Base-by-base conservation (phyloP, 345 rosid species). In the Eucalyptus tenuipes region DNA sequence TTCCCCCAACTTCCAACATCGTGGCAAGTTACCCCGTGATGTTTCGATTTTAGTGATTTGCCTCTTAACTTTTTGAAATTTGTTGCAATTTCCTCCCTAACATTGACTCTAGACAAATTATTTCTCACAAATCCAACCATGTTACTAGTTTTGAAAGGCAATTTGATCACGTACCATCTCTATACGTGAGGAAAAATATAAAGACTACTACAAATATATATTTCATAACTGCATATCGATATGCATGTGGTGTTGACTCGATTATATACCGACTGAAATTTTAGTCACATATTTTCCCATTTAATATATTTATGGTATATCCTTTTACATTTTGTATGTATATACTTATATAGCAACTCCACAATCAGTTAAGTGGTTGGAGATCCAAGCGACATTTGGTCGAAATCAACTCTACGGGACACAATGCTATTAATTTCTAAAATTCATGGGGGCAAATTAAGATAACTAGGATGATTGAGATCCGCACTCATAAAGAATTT, bases 191-290 rank as follows among this genome's bases (percentile, higher is more conserved):
- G 18, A 64, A 64, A 64, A 61, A 29, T 13, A 64, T 64, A 29
- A 64, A 14, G 5, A n/a, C 2, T n/a, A 1, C 9, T 14, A n/a
- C 3, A 29, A n/a, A n/a, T 7, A 29, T 14, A 64, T 64, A 64
- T n/a, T 64, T n/a, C 10, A 7, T 15, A 64, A 64, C 5, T 7
- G 8, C 13, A 27, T 13, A 61, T 13, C 3, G 1, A 29, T 61
- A 61, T 29, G 31, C 71, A 29, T 2, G 17, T n/a, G 8, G 8
- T 1, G 5, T n/a, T n/a, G 10, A 64, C 17, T 13, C 0, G 3
- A 14, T n/a, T 18, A 64, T 64, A 64, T 64, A n/a, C 3, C 1
- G 4, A 15, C 1, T 2, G 18, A 14, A 64, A n/a, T 20, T 64
- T 29, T 61, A 61, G 17, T 61, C 37, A 29, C 8, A 2, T 61